These are phyloP conservation scores for Filosporella fistucella DNA, from an alignment of 495 filamentous ascomycete genomes.

Conservation along the genomic window DNA sequence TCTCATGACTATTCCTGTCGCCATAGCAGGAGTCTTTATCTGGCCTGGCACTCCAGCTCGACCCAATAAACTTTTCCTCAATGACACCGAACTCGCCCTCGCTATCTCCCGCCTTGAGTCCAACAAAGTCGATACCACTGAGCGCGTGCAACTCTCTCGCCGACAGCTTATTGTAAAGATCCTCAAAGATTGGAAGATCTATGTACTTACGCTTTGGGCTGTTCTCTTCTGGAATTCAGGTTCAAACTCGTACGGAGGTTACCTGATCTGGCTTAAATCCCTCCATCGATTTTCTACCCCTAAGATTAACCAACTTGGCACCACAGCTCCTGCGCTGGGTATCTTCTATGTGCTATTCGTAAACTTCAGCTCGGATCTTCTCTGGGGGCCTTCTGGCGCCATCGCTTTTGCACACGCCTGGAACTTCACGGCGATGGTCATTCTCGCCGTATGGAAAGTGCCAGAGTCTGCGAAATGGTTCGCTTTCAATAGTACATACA, in stretches of 20 bases:
- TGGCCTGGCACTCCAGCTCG: slow-evolving; percentile 45
- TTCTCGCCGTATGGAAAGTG: slow-evolving; percentile 23
- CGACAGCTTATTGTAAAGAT: slow-evolving; percentile 14
- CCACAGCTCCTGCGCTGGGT: slow-evolving; percentile 23
- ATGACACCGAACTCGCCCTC: neutral
- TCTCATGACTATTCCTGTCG: slow-evolving; percentile 44
- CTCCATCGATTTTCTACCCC: slow-evolving; percentile 26
- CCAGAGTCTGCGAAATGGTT: slow-evolving; percentile 27
- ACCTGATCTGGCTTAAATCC: slow-evolving; percentile 27
- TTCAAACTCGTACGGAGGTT: slow-evolving; percentile 20
- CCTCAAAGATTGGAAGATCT: slow-evolving; percentile 24
- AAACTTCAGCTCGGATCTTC: slow-evolving; percentile 21
- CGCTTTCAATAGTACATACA: slow-evolving; percentile 22
- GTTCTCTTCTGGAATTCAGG: slow-evolving; percentile 23
- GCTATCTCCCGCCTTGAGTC: slow-evolving; percentile 3
- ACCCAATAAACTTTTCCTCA: slow-evolving; percentile 35
- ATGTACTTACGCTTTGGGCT: slow-evolving; percentile 17
- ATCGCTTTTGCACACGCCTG: slow-evolving; percentile 21
- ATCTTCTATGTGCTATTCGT: slow-evolving; percentile 25
- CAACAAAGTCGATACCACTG: slow-evolving; percentile 10
- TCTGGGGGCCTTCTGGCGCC: slow-evolving; percentile 15
- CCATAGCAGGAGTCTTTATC: slow-evolving; percentile 34
- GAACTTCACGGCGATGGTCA: slow-evolving; percentile 20
- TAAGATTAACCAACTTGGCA: slow-evolving; percentile 34
- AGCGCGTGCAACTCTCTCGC: slow-evolving; percentile 15